Percentiles rank a stretch among this genome's conserved stretches.
Conservation (phyloP, 2,329 filamentous ascomycete genomes). For the Trichoderma citrinoviride region DNA sequence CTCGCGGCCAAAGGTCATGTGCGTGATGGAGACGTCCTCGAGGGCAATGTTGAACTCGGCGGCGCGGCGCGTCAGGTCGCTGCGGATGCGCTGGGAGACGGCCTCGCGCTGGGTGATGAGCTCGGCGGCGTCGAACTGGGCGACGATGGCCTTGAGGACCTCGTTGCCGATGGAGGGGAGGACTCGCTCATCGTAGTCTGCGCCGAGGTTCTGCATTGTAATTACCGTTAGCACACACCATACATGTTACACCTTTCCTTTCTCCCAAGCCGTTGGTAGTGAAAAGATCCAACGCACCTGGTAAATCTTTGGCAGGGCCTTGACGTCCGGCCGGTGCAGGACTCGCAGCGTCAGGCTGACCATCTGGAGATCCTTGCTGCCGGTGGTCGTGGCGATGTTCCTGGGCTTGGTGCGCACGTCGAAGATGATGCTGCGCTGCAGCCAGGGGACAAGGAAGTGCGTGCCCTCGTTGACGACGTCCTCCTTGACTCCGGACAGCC, state of each 20-base stretch:
- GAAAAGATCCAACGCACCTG: slow-evolving; percentile 61
- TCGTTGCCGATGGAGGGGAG: slow-evolving; percentile 99
- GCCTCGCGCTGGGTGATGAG: slow-evolving; percentile 98
- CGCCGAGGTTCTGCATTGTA: slow-evolving; percentile 75
- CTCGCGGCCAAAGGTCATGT: slow-evolving; percentile 99
- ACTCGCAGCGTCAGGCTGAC: slow-evolving; percentile 96
- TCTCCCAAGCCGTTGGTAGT: not conserved
- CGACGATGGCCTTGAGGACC: slow-evolving; percentile 97
- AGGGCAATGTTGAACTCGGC: slow-evolving; percentile 98
- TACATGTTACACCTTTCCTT: no score
- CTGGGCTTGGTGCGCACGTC: slow-evolving; percentile 96
- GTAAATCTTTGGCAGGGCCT: slow-evolving; percentile 94
- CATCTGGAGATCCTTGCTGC: slow-evolving; percentile 99
- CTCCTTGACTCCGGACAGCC: slow-evolving; percentile 88
- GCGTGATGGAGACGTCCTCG: slow-evolving; percentile 97
- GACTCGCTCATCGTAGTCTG: slow-evolving; percentile 97
- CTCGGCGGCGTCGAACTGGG: slow-evolving; percentile 97
- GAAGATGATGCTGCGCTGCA: slow-evolving; percentile 91
- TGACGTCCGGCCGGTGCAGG: slow-evolving; percentile 89
- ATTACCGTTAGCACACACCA: not conserved
- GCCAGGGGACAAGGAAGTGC: slow-evolving; percentile 93
- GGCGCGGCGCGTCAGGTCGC: slow-evolving; percentile 87
- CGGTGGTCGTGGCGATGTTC: slow-evolving; percentile 96
- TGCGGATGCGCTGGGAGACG: slow-evolving; percentile 89
- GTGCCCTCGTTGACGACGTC: slow-evolving; percentile 92